These are phyloP conservation scores for Trichoderma sp. DNA, from an alignment of 2,329 filamentous ascomycete species.

Conservation along the genomic window DNA sequence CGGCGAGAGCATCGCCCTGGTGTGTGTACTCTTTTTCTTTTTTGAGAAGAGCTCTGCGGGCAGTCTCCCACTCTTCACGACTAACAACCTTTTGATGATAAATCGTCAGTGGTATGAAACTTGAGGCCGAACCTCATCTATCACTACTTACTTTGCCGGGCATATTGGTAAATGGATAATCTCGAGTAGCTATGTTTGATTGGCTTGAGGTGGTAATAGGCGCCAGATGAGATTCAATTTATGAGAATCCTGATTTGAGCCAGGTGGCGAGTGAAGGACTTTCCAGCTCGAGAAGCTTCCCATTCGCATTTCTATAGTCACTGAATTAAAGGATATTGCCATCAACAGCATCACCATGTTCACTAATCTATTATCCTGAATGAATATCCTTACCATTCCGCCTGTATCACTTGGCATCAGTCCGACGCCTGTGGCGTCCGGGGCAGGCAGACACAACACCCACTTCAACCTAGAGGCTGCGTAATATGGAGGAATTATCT, in stretches of 20 bases:
- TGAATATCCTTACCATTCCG: background rate
- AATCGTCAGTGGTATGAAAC: background rate
- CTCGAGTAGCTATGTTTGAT: background rate
- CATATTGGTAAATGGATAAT: background rate
- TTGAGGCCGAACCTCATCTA: background rate
- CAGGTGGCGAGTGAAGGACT: background rate
- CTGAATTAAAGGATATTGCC: background rate
- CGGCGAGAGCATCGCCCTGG: constrained; percentile 30
- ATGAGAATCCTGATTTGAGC: background rate
- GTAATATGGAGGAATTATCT: background rate
- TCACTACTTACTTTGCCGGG: background rate
- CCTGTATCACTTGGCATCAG: background rate
- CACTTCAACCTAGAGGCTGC: background rate
- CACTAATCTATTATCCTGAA: background rate
- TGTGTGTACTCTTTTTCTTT: constrained; percentile 36
- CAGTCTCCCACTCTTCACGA: constrained; percentile 35
- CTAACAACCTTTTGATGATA: constrained; percentile 28
- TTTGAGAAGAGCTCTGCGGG: constrained; percentile 33
- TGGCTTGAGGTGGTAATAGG: background rate
- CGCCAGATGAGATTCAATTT: background rate
- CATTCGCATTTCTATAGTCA: background rate
- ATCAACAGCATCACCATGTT: background rate
- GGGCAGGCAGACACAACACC: background rate
- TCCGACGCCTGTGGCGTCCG: constrained; percentile 9
- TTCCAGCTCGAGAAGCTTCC: background rate